phyloP scores from a whole-genome alignment of 2,329 filamentous ascomycete species.

The Eutypella sp. region DNA sequence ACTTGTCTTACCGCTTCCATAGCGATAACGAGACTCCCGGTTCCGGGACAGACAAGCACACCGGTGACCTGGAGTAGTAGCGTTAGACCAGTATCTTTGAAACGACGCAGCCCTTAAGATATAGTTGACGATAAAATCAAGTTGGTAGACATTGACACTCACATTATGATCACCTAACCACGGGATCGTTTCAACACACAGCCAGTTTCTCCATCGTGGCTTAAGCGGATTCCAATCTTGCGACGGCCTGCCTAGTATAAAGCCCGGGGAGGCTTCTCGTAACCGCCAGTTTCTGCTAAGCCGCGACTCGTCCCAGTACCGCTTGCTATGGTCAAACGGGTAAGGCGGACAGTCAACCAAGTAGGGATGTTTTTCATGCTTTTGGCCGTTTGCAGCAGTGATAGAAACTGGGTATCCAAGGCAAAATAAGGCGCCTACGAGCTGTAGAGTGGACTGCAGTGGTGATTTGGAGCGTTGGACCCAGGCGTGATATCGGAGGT shows the following conservation, averaged over 20 bases:
- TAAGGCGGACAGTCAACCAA: constrained; percentile 29
- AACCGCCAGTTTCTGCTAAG: constrained; percentile 14
- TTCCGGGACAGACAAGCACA: not conserved
- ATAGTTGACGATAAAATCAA: not conserved
- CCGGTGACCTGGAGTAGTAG: not conserved
- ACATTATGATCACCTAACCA: constrained; percentile 6
- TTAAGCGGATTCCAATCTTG: constrained; percentile 6
- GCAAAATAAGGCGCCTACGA: constrained; percentile 5
- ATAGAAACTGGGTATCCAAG: constrained; percentile 5
- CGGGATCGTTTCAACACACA: not conserved
- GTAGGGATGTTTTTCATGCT: not conserved
- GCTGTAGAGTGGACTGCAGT: not conserved
- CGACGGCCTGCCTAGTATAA: constrained; percentile 16
- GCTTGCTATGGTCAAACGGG: constrained; percentile 30
- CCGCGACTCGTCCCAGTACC: constrained; percentile 29
- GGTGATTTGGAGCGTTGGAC: not conserved
- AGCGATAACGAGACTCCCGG: not conserved
- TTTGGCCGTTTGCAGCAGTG: constrained; percentile 1
- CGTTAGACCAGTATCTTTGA: not conserved
- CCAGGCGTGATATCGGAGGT: not conserved
- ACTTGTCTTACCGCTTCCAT: constrained; percentile 1
- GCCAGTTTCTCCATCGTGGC: constrained; percentile 1
- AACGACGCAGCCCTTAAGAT: not conserved
- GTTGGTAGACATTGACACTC: not conserved
- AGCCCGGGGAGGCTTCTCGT: constrained; percentile 14